These are phyloP conservation scores for Linnemannia hyalina DNA, from an alignment of 192 early-diverging fungal genomes.

Conservation along the genomic window DNA sequence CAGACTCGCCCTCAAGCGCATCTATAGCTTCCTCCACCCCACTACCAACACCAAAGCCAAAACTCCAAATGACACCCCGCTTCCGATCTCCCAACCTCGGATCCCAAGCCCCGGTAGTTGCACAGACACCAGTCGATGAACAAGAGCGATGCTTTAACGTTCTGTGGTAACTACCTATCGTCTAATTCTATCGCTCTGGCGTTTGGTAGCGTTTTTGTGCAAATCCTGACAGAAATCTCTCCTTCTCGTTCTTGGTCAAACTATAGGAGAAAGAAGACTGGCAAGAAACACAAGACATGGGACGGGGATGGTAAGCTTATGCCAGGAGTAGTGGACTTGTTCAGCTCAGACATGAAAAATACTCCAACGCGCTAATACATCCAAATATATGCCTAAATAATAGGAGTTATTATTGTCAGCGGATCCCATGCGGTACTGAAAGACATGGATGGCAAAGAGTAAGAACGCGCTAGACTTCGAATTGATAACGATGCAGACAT, in stretches of 20 bases:
- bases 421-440: constrained; percentile 21
- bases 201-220: not conserved
- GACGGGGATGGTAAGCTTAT: constrained; percentile 54
- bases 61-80: not conserved
- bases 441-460: constrained; percentile 53
- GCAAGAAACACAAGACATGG: constrained; percentile 59
- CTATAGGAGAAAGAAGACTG: constrained; percentile 37
- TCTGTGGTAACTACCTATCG: constrained; percentile 17
- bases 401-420: constrained; percentile 39
- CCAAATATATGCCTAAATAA: not conserved
- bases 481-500: too few species aligned
- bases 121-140: not conserved
- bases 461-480: not conserved
- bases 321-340: not conserved
- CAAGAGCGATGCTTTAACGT: constrained; percentile 34
- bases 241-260: not conserved
- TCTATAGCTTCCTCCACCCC: not conserved
- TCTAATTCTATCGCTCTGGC: not conserved
- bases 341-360: not conserved
- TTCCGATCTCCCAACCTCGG: not conserved
- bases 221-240: not conserved
- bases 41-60: not conserved
- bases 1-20: not conserved
- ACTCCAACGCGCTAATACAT: not conserved
- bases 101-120: not conserved